Conservation (phyloP, 2,329 filamentous ascomycete genomes). For the Eutypella sp. region DNA sequence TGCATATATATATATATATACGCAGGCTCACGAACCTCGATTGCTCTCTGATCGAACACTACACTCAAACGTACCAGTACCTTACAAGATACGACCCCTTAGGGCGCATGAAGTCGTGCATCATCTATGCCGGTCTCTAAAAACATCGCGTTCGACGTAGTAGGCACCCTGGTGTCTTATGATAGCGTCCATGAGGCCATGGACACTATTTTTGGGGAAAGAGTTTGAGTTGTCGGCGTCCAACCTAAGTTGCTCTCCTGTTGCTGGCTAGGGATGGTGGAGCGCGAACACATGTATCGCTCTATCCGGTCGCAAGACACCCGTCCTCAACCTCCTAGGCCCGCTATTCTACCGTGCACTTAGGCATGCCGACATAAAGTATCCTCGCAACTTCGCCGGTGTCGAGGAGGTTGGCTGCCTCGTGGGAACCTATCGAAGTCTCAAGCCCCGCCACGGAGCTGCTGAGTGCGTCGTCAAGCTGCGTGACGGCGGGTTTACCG, state of each 20-base stretch:
- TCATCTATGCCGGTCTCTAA: slow-evolving; percentile 20
- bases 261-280: slow-evolving; percentile 41
- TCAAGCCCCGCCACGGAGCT: slow-evolving; percentile 33
- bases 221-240: slow-evolving; percentile 33
- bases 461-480: slow-evolving; percentile 38
- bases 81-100: not conserved
- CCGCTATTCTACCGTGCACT: slow-evolving; percentile 45
- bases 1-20: too few species aligned
- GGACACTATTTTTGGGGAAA: slow-evolving; percentile 34
- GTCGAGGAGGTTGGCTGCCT: slow-evolving; percentile 37
- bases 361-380: slow-evolving; percentile 36
- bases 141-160: slow-evolving; percentile 47
- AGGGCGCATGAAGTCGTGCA: not conserved
- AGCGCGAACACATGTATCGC: slow-evolving; percentile 46
- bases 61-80: not conserved
- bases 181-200: slow-evolving; percentile 38
- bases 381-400: slow-evolving; percentile 36
- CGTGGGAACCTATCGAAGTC: slow-evolving; percentile 31
- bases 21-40: too few species aligned
- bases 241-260: slow-evolving; percentile 39
- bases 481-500: slow-evolving; percentile 40
- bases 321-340: slow-evolving; percentile 37
- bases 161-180: slow-evolving; percentile 46
- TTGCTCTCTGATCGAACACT: too few species aligned
- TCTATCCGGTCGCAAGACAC: slow-evolving; percentile 36